Percentiles rank a stretch among this genome's conserved stretches.
phyloP scores from a whole-genome alignment of 208 protist genomes.

The Crithidia thermophila region DNA sequence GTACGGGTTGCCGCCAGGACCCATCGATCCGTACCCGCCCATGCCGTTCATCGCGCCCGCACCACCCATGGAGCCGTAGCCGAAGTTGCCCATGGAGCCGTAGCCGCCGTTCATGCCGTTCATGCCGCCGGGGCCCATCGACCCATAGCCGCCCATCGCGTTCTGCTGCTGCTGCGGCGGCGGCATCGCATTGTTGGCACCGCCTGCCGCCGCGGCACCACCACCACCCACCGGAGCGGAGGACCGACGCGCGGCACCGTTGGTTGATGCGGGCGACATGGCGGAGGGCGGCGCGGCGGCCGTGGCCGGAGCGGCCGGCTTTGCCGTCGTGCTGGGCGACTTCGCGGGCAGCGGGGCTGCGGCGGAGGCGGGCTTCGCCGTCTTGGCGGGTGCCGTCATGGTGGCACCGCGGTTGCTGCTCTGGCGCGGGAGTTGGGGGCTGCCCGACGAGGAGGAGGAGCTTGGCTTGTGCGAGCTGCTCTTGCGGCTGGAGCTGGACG shows the following conservation, averaged over 20 bases:
- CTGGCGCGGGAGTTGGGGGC: constrained; percentile 9
- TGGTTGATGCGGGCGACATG: not conserved
- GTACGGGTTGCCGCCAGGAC: constrained; percentile 8
- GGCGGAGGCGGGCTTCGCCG: not conserved
- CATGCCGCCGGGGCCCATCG: constrained; percentile 3
- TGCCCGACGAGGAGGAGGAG: not conserved
- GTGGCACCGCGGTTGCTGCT: not conserved
- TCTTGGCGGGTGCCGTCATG: constrained; percentile 2
- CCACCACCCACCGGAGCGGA: not conserved
- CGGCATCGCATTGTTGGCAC: not conserved
- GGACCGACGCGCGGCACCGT: not conserved
- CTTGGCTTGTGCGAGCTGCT: constrained; percentile 1
- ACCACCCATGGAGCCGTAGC: constrained; percentile 5
- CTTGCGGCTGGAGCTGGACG: not conserved
- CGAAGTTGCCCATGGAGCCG: not conserved
- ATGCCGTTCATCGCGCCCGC: not conserved
- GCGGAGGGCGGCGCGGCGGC: not conserved
- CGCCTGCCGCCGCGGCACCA: not conserved
- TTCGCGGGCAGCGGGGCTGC: not conserved
- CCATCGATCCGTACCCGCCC: constrained; percentile 12
- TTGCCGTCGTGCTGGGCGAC: not conserved
- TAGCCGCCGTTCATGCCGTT: constrained; percentile 3
- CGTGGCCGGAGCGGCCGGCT: not conserved
- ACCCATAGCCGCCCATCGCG: constrained; percentile 6
- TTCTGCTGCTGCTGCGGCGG: not conserved